Percentiles rank a stretch among this genome's conserved stretches.
These are phyloP conservation scores for Fusarium staphyleae DNA, from an alignment of 2,329 filamentous ascomycete species.

Conservation along the genomic window DNA sequence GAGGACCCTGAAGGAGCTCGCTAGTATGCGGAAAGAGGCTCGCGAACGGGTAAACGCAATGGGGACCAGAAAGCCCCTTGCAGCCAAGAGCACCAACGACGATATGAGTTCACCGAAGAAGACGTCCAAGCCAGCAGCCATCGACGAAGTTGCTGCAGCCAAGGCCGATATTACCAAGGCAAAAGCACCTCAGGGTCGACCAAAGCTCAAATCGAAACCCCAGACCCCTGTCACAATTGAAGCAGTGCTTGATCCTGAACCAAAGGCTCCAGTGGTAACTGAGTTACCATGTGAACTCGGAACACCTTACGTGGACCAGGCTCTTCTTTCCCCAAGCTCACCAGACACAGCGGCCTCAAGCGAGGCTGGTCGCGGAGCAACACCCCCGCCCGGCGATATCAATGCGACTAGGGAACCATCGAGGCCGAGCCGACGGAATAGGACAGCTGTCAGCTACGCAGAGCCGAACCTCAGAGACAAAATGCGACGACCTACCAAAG, in stretches of 20 bases:
- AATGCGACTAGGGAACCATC: constrained; percentile 63
- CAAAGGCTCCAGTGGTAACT: constrained; percentile 22
- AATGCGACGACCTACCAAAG: constrained; percentile 81
- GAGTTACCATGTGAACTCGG: constrained; percentile 32
- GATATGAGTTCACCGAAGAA: constrained; percentile 67
- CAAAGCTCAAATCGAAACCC: constrained; percentile 43
- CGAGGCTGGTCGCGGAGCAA: constrained; percentile 55
- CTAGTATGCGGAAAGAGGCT: constrained; percentile 52
- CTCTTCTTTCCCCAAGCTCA: constrained; percentile 56
- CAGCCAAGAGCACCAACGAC: constrained; percentile 66
- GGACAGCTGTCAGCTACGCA: constrained; percentile 77
- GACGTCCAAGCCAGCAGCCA: constrained; percentile 42
- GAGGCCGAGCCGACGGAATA: constrained; percentile 71
- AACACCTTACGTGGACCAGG: constrained; percentile 48
- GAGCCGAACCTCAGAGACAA: constrained; percentile 83
- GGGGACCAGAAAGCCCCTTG: constrained; percentile 56
- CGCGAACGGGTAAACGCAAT: constrained; percentile 44
- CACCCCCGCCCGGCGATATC: constrained; percentile 66
- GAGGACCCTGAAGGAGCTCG: constrained; percentile 57
- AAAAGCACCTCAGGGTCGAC: constrained; percentile 38
- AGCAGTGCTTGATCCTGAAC: constrained; percentile 22
- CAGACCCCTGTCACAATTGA: constrained; percentile 33
- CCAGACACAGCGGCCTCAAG: constrained; percentile 53
- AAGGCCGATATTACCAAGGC: constrained; percentile 49
- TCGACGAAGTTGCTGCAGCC: constrained; percentile 49